A percentile compares a stretch with the other conserved stretches of the same genome.
phyloP scores from a whole-genome alignment of 352 stramenopile species.

The Halophytophthora polymorphica region DNA sequence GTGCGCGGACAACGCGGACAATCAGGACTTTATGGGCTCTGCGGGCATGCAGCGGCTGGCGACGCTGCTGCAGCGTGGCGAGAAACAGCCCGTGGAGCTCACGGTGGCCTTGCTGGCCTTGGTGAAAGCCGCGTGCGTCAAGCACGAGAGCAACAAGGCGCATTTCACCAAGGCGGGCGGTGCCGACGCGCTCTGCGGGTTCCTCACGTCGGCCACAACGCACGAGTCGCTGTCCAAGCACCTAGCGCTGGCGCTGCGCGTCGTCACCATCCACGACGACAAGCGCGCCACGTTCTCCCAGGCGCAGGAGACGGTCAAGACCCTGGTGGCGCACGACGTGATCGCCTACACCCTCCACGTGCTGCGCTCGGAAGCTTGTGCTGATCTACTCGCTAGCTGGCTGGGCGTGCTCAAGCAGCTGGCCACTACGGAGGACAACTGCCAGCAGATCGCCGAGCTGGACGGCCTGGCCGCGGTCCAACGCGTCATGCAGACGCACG shows the following conservation, averaged over 20 bases:
- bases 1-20: constrained; percentile 49
- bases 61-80: constrained; percentile 13
- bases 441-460: constrained; percentile 61
- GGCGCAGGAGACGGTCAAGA: constrained; percentile 67
- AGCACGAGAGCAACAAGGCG: constrained; percentile 71
- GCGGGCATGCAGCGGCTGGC: constrained; percentile 38
- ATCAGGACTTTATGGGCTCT: constrained; percentile 59
- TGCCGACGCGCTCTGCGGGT: constrained; percentile 31
- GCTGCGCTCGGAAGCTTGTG: constrained; percentile 19
- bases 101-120: constrained; percentile 27
- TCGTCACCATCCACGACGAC: constrained; percentile 74
- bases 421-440: constrained; percentile 75
- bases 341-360: constrained; percentile 49
- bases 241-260: constrained; percentile 47
- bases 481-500: constrained; percentile 51
- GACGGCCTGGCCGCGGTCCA: constrained; percentile 52
- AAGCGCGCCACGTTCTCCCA: constrained; percentile 62
- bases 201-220: constrained; percentile 25
- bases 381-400: constrained; percentile 50
- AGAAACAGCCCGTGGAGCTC: constrained; percentile 8
- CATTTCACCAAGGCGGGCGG: constrained; percentile 53
- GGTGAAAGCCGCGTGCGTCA: constrained; percentile 42
- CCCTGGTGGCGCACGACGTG: constrained; percentile 44
- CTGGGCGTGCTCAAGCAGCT: constrained; percentile 75
- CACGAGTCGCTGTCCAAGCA: constrained; percentile 46